Evolutionary conservation across 1,284 basidiomycete species (phyloP).

Genomic region (Apiotrichum akiyoshidainum): DNA sequence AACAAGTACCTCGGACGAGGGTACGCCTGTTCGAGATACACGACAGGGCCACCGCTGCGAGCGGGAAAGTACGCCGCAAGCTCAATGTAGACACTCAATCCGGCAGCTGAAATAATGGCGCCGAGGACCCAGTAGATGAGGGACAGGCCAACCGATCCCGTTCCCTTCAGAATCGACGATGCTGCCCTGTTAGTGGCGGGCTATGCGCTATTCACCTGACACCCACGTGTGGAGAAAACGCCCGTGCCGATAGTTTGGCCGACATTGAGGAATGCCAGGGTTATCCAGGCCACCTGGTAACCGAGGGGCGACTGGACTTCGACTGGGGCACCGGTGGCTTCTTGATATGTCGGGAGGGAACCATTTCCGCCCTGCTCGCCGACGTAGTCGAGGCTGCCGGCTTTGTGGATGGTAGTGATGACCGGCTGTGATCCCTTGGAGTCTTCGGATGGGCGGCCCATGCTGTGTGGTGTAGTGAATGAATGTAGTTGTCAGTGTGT

Average conservation of each 20-base stretch:
- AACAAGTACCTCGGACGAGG: constrained; percentile 29
- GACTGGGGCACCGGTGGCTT: constrained; percentile 27
- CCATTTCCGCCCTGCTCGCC: constrained; percentile 16
- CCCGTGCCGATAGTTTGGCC: constrained; percentile 30
- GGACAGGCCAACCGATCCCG: constrained; percentile 28
- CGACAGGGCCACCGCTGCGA: constrained; percentile 28
- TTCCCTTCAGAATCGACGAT: constrained; percentile 16
- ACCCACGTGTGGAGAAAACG: constrained; percentile 30
- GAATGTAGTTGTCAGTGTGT: too few species aligned
- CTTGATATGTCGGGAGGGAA: constrained; percentile 21
- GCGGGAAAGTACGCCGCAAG: constrained; percentile 31
- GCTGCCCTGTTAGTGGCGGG: constrained; percentile 7
- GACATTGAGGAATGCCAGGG: constrained; percentile 27
- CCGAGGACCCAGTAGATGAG: constrained; percentile 34
- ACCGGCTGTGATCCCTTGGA: too few species aligned
- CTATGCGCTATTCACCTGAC: not conserved
- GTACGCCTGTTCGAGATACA: constrained; percentile 39
- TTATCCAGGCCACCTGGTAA: constrained; percentile 23
- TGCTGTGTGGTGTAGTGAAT: too few species aligned
- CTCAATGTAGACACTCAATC: constrained; percentile 32
- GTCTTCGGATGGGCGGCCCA: too few species aligned
- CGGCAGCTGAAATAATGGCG: constrained; percentile 22
- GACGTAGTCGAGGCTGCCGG: constrained; percentile 8
- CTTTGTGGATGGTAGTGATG: not conserved
- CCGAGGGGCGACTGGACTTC: constrained; percentile 25